Base-by-base conservation (phyloP, 192 early-diverging fungal species). In the Coemansia reversa region DNA sequence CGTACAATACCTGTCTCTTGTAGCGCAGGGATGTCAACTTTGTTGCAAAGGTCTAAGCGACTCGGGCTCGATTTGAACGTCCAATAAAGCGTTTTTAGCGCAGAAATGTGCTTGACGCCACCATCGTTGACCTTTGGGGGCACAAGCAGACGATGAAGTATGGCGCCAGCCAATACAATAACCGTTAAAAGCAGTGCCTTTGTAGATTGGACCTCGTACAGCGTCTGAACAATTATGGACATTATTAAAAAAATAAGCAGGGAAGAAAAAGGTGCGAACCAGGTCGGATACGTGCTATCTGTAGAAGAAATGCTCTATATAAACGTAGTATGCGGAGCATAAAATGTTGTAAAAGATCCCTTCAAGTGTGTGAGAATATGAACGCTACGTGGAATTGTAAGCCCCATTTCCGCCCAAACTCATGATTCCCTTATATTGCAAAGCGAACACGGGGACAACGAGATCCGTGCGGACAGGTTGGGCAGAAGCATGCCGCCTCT, bases 81-180 rank as follows among this genome's bases (percentile, higher is more conserved):
- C 76, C 76, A 79, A 54, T 70, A 74, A 24, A 79, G 60, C 51
- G 76, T 74, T 49, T 79, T 79, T 24, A 61, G 59, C 2, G 71
- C 76, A 1, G 76, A 58, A 8, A 79, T 74, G 29, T 79, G 67
- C 18, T 64, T 67, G 19, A 79, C 76, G 8, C 76, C 76, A 19
- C 76, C 76, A 29, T 79, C 76, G 53, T 73, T 79, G 42, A 66
- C 42, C 28, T 45, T 69, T 48, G 76, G 76, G 16, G 76, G 76
- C 16, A 79, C 70, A 39, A 79, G 59, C 5, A 79, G 60, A 42
- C 61, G 67, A 52, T 63, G 54, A 20, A 64, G 22, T 45, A 68
- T 30, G 4, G 23, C 22, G 14, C 19, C 19, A 6, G 33, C 47
- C 28, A 57, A 33, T 6, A 25, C 62, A 16, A 58, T 23, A 14